Evolutionary conservation across 768 basidiomycete genomes (phyloP), one percentile per base, ranked within the genome.

Genomic region (Phlebiopsis gigantea): DNA sequence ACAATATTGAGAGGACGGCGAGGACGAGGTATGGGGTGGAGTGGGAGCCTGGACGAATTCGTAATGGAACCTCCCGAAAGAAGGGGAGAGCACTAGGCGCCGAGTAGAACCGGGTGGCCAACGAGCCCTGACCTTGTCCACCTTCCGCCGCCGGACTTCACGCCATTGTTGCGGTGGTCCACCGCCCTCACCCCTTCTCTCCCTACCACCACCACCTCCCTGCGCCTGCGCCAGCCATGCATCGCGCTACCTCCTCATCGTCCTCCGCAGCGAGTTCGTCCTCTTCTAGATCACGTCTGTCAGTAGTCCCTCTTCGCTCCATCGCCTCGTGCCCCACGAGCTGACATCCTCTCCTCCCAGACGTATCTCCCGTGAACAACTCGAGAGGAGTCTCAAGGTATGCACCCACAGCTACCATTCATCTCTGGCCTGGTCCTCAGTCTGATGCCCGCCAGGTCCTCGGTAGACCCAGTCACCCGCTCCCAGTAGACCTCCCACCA

Each of bases 401-500:
- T 29, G 25, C 46, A 26, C 26, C 22, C 29, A n/a, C 51, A 4
- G 24, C 46, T 22, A 28, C 28, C 34, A 7, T 44, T 49, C 31
- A 41, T 46, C 2, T 42, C 34, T 44, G 48, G 41, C 54, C 56
- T 21, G 45, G 51, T 39, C 12, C 48, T 22, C 31, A 53, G 12
- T 46, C 22, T 39, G 46, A 53, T 17, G 30, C 29, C 29, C 51
- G 53, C 30, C 58, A 59, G 57, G n/a, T 46, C 43, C 57, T 58
- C 41, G 72, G 76, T 53, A 60, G 71, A 31, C 69, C 74, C 57
- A 65, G 69, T 31, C 57, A 69, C n/a, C 72, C 72, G 46, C 75
- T 78, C 51, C 75, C 79, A 56, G 71, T 75, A 60, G 70, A 74
- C 53, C 64, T 78, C 48, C 77, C 76, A 46, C 72, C 74, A 58